Percentiles rank a stretch among this genome's conserved stretches.
phyloP scores from a whole-genome alignment of 1,284 basidiomycete species.

The Irpex lacteus region DNA sequence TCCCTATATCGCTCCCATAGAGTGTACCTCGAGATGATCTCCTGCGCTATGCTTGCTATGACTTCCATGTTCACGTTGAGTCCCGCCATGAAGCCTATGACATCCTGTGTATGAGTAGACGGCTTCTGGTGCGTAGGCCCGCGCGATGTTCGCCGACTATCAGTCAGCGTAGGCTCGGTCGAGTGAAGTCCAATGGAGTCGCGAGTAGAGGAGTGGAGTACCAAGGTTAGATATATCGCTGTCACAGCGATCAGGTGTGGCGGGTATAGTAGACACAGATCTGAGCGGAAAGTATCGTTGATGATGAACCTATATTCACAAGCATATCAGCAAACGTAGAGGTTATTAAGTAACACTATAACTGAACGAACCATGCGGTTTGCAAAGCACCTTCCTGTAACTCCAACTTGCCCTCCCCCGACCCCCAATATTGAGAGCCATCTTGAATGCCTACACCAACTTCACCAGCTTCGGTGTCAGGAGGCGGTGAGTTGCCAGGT shows the following conservation, averaged over 20 bases:
- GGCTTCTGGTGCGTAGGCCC: constrained; percentile 36
- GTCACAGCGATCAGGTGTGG: constrained; percentile 94
- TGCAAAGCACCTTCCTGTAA: constrained; percentile 68
- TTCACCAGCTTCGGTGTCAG: constrained; percentile 62
- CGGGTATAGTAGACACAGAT: constrained; percentile 87
- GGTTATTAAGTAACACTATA: no score
- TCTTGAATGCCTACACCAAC: constrained; percentile 58
- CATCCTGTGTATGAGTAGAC: constrained; percentile 54
- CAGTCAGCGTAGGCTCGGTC: constrained; percentile 12
- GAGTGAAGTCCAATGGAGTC: constrained; percentile 33
- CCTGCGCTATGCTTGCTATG: constrained; percentile 86
- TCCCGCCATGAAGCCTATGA: constrained; percentile 80
- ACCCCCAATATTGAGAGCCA: constrained; percentile 71
- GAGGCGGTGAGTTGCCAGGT: constrained; percentile 36
- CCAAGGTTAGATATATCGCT: constrained; percentile 83
- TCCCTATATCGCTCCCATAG: constrained; percentile 83
- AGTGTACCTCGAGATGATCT: constrained; percentile 87
- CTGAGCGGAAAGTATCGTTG: constrained; percentile 94
- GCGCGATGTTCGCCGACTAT: constrained; percentile 51
- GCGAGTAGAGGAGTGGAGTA: constrained; percentile 58
- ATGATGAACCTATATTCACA: constrained; percentile 76
- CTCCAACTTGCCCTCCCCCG: constrained; percentile 65
- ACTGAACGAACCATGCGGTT: constrained; percentile 61
- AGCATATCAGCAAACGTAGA: not conserved
- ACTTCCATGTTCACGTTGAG: constrained; percentile 84